Base-by-base conservation (phyloP, 805 yeast genomes). In the Pichia paraexigua region DNA sequence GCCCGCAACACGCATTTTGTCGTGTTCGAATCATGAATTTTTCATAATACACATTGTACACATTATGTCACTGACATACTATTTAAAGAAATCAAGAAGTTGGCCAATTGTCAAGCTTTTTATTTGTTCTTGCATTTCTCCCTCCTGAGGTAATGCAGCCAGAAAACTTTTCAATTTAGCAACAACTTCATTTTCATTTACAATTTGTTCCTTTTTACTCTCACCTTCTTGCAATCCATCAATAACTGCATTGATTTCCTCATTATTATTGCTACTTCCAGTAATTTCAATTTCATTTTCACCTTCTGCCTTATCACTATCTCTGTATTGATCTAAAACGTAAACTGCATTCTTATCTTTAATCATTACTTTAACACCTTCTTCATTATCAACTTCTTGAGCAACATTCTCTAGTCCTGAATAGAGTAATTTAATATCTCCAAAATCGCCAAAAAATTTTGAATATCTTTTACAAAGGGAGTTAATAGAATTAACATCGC, bases 401-500 rank as follows among this genome's bases (percentile, higher is more conserved):
- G 39, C 39, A 35, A 35, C 39, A 35, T 35, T 7, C 20, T 35
- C 39, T n/a, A 35, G 7, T 17, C 39, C 39, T 7, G 39, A 35
- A 35, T 35, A 35, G 4, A 35, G 2, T 7, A 35, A n/a, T 17
- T 35, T 35, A 11, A 35, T n/a, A 3, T 3, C 17, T 17, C n/a
- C 39, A n/a, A 35, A 35, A n/a, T 17, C 39, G 0, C 91, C 87
- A 64, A 87, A 90, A 37, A 75, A 67, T 54, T 79, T 82, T 32
- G 75, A 69, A 65, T 76, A 90, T 55, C 95, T 76, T 51, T 72
- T 74, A 55, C 87, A 90, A 45, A 92, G 74, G 47, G 79, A 74
- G 46, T 76, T 70, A 7, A 90, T 81, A 15, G 87, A 84, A 44
- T 78, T 76, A 22, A 87, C 66, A 57, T 85, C 90, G 37, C 92